Base-by-base conservation (phyloP, 768 basidiomycete species). In the Astraeus odoratus region DNA sequence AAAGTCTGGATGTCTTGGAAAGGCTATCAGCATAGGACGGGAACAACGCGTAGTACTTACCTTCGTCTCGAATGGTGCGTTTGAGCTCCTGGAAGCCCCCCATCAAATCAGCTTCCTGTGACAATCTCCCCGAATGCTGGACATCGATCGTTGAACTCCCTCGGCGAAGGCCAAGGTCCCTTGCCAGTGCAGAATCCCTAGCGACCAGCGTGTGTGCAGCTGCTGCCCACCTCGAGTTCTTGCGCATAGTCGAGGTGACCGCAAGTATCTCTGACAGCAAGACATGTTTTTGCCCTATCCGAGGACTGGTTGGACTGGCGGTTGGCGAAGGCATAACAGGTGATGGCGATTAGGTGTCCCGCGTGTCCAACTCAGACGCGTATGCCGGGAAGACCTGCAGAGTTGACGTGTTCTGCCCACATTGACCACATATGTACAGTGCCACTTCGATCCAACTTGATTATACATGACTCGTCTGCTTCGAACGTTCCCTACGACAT, bases 141-240 rank as follows among this genome's bases (percentile, higher is more conserved):
- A 68, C 53, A 42, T 63, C 63, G 31, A 68, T 61, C 39, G 67
- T 71, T 9, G 76, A 70, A 20, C 69, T 74, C 8, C 80, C 73
- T 54, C 84, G 75, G 40, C 85, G 73, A 36, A 88, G 75, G 23
- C 87, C 87, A 33, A 86, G 76, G 55, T 81, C 83, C 57, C 73
- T 83, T 38, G 85, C 85, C 31, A 91, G 67, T 2, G 79, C 75
- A 16, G 81, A 76, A 57, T 84, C 84, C 51, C 78, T 73, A 40
- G 77, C 67, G 34, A 74, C 72, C 56, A 79, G 72, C 20, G 76
- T 77, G 56, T 81, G 77, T 22, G 76, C 76, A 36, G 77, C 77
- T 10, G 86, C 80, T 15, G 94, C 86, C 95, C 95, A 97, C 35
- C 96, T 80, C 37, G 94, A 92, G 68, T 98, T 98, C 72, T 93